phyloP scores from a whole-genome alignment of 805 yeast genomes.

The Metschnikowia sp. region DNA sequence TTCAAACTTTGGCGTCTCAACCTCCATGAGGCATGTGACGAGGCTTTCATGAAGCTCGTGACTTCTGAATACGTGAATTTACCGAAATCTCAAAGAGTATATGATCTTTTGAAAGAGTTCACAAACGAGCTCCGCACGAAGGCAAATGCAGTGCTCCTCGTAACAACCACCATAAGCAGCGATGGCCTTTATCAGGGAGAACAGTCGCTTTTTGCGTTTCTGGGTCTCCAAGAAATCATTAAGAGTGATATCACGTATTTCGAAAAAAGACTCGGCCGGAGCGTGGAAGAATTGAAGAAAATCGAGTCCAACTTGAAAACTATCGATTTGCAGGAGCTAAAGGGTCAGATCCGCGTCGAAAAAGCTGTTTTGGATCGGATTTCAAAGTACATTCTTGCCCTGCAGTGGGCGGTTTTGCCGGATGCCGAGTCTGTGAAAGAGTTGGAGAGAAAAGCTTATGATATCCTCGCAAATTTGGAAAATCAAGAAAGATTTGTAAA shows the following conservation, averaged over 20 bases:
- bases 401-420: neutral
- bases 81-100: neutral
- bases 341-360: neutral
- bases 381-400: neutral
- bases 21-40: constrained; percentile 1
- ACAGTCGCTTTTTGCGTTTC: neutral
- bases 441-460: neutral
- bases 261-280: neutral
- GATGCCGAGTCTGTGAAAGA: neutral
- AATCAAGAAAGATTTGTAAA: too few relatives aligned
- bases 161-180: neutral
- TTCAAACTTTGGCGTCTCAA: neutral
- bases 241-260: neutral
- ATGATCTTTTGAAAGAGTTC: neutral
- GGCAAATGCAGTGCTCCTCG: neutral
- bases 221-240: neutral
- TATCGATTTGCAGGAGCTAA: neutral
- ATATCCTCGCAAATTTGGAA: neutral
- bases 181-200: neutral
- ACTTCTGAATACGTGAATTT: neutral
- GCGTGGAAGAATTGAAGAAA: neutral
- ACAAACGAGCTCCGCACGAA: constrained; percentile 3
- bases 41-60: neutral
- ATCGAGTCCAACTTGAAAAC: neutral
- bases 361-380: neutral